Evolutionary conservation across 805 yeast genomes (phyloP).

Genomic region (Vanderwaltozyma verrucispora): DNA sequence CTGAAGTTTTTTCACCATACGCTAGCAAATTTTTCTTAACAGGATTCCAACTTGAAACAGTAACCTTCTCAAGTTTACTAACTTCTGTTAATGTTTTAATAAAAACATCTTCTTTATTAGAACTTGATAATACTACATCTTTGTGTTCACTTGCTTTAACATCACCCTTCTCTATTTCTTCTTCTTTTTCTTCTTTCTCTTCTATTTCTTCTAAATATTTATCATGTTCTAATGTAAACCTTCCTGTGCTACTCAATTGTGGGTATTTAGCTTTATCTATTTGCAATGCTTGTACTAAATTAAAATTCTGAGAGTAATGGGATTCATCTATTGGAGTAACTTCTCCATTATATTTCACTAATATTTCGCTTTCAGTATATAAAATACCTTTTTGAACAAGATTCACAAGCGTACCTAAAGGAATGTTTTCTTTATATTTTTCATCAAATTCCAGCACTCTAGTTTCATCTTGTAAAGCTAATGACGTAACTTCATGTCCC

Average conservation of each 20-base stretch:
- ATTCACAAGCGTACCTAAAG: conserved; percentile 73
- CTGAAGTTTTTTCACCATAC: conserved; percentile 41
- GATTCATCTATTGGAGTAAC: conserved; percentile 19
- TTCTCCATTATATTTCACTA: conserved; percentile 31
- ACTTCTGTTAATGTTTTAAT: conserved; percentile 32
- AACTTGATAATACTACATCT: too few species aligned
- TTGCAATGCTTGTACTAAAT: conserved; percentile 45
- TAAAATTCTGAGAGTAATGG: conserved; percentile 29
- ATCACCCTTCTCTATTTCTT: background rate
- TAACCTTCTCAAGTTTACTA: conserved; percentile 33
- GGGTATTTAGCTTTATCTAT: conserved; percentile 31
- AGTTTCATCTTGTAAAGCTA: conserved; percentile 70
- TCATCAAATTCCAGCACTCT: conserved; percentile 48
- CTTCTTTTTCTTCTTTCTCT: conserved; percentile 3
- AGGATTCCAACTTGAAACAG: conserved; percentile 50
- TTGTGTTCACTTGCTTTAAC: too few species aligned
- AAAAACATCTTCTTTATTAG: conserved; percentile 9
- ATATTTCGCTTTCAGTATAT: conserved; percentile 58
- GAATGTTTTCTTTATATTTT: conserved; percentile 40
- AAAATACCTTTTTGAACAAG: conserved; percentile 80
- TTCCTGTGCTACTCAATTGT: conserved; percentile 20
- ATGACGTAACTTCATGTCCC: conserved; percentile 66
- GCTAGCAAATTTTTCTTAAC: conserved; percentile 35
- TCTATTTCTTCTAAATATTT: background rate
- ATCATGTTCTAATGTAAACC: conserved; percentile 26